Evolutionary conservation across 1,139 yeast species (phyloP), one percentile per base, ranked within the genome.

Genomic region (Magnusiomyces suaveolens): DNA sequence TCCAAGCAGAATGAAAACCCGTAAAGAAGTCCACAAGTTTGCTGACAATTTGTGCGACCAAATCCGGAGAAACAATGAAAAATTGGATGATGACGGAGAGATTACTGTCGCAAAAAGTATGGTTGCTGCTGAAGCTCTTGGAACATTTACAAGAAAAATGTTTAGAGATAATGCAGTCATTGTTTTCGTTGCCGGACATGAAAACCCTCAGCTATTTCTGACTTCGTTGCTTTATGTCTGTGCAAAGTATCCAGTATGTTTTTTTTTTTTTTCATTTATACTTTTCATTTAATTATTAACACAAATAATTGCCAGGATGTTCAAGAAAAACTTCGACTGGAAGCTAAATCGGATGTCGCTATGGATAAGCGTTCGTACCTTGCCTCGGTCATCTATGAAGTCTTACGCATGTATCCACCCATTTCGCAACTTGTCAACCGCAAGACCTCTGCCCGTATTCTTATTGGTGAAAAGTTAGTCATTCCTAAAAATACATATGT

Each of bases 131-230:
- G 66, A 71, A 46, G 64, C 70, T 2, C 60, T 60, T 2, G 76
- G 73, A 0, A 57, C 59, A 1, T 68, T 81, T 1, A 70, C 75
- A 1, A 69, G 72, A 51, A 71, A 74, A 51, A 84, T 81, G 60
- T 73, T 79, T 57, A 65, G 72, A 1, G 85, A 81, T 62, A 81
- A 81, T 64, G 73, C 80, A n/a, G 76, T 80, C 20, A 81, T 81
- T 29, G 68, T 80, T 1, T 69, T 81, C 67, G 78, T 81, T 49
- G 57, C 86, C 0, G 85, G 85, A 0, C 85, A 81, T 64, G 86
- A 81, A 60, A 81, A 81, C 57, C 86, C 86, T 0, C 80, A 79
- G 57, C 62, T 81, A 23, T 66, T 80, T 18, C 63, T 81, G 60
- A 73, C 78, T 1, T 78, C 83, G 0, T 61, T 78, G 2, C 61